phyloP scores from a whole-genome alignment of 306 rosid species.

The Pueraria montana region DNA sequence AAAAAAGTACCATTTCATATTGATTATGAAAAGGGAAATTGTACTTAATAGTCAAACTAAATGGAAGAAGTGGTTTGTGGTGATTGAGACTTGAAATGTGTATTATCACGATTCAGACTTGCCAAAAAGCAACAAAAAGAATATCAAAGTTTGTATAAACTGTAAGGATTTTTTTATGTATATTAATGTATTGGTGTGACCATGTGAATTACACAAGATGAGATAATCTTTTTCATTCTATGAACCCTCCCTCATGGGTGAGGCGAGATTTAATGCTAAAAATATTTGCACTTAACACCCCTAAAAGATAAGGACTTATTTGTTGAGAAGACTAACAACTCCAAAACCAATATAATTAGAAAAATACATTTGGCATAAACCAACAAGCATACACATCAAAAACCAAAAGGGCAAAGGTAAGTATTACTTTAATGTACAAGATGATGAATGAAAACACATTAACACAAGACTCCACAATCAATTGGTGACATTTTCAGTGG shows the following conservation, averaged over 20 bases:
- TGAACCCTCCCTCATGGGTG: not conserved
- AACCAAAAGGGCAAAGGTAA: constrained; percentile 27
- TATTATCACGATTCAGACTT: no score
- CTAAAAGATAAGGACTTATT: not conserved
- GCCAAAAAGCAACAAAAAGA: not conserved
- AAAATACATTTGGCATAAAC: not conserved
- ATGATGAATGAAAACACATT: not conserved
- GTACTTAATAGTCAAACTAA: not conserved
- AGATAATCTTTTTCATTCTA: not conserved
- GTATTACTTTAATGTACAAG: not conserved
- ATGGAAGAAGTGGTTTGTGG: not conserved
- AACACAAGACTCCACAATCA: not conserved
- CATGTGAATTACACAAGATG: not conserved
- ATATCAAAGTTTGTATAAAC: not conserved
- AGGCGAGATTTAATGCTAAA: not conserved
- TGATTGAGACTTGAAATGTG: not conserved
- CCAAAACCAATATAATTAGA: no score
- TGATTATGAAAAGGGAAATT: not conserved
- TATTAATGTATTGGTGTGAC: not conserved
- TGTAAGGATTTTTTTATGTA: not conserved
- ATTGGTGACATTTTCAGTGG: not conserved
- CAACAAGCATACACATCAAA: constrained; percentile 40
- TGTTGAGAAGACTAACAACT: no score
- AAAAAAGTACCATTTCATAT: not conserved
- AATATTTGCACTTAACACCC: not conserved